Conservation (phyloP, 306 rosid species). For the Citrullus amarus region DNA sequence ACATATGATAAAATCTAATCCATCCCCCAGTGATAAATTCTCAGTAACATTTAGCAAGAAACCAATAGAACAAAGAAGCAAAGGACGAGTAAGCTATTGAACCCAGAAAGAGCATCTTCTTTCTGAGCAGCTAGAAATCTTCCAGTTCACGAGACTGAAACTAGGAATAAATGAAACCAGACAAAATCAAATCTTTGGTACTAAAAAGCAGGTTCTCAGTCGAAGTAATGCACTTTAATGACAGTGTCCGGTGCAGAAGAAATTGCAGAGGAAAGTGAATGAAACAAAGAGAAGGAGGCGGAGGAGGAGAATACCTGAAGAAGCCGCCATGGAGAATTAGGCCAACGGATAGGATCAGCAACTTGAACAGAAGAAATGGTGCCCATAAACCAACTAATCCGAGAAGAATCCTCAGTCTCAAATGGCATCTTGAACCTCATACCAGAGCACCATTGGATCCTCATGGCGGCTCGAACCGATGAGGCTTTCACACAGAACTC, state of each 20-base stretch:
- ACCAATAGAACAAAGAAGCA: background rate
- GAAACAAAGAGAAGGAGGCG: background rate
- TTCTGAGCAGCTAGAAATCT: background rate
- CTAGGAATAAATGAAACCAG: background rate
- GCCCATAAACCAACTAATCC: conserved; percentile 99
- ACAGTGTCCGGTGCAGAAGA: background rate
- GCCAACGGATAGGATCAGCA: conserved; percentile 79
- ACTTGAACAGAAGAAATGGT: conserved; percentile 77
- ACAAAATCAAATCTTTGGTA: background rate
- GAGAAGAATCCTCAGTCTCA: conserved; percentile 91
- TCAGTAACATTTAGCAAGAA: background rate
- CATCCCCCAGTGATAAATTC: background rate
- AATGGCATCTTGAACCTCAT: conserved; percentile 99
- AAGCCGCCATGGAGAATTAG: conserved; percentile 94
- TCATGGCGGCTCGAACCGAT: conserved; percentile 59
- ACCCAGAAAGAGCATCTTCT: background rate
- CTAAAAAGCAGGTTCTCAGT: background rate
- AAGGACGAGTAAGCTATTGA: background rate
- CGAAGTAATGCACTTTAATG: background rate
- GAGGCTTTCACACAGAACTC: conserved; percentile 77
- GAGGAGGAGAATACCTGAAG: conserved; percentile 52
- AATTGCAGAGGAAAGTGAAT: background rate
- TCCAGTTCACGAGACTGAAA: background rate
- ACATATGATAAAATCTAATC: background rate
- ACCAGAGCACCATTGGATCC: conserved; percentile 82